phyloP scores from a whole-genome alignment of 495 filamentous ascomycete genomes.

The Hypoxylon rickii region DNA sequence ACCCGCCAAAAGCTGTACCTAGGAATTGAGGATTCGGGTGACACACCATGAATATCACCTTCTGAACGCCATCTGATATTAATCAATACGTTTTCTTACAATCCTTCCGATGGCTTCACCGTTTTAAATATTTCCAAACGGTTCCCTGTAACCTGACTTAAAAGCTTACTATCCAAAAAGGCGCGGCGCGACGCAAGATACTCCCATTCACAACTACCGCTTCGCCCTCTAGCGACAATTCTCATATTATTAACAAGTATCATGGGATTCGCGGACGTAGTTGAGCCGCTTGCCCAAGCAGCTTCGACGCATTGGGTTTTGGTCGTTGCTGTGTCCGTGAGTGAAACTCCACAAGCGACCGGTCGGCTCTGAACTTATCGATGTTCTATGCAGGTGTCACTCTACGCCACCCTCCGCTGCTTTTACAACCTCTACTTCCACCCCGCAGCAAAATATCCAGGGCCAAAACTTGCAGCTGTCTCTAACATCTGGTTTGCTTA shows the following conservation, averaged over 20 bases:
- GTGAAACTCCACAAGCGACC: neutral
- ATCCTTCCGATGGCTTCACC: neutral
- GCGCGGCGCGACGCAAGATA: too few relatives aligned
- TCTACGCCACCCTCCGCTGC: neutral
- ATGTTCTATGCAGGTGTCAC: neutral
- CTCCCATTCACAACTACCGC: too few relatives aligned
- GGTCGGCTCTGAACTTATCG: neutral
- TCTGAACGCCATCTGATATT: too few relatives aligned
- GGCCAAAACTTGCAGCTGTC: constrained; percentile 40
- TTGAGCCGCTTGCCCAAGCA: neutral
- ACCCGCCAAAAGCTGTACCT: too few relatives aligned
- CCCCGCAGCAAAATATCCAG: constrained; percentile 51
- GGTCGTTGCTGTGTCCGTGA: neutral
- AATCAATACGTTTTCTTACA: neutral
- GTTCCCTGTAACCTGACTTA: too few relatives aligned
- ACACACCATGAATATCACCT: too few relatives aligned
- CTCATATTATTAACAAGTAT: neutral
- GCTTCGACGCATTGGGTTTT: neutral
- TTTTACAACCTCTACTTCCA: constrained; percentile 52
- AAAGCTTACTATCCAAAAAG: too few relatives aligned
- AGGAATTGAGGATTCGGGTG: too few relatives aligned
- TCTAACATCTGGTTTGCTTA: constrained; percentile 31
- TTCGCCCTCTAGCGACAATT: too few relatives aligned
- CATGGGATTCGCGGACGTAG: neutral
- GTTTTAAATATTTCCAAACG: neutral